Evolutionary conservation across 495 filamentous ascomycete species (phyloP).

Genomic region (Apiosordaria backusii): DNA sequence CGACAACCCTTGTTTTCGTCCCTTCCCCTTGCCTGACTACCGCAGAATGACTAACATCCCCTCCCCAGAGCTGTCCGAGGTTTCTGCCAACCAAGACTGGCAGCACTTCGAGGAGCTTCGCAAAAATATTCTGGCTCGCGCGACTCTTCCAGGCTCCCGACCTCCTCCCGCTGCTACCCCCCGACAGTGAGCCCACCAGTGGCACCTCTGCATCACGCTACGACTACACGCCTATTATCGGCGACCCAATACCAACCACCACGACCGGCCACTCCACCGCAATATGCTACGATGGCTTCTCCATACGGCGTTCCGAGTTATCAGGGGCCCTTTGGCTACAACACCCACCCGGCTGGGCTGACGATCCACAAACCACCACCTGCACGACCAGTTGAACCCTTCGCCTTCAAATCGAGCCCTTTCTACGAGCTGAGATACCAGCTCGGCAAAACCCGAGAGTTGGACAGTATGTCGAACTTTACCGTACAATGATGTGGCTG

Average conservation of each 20-base stretch:
- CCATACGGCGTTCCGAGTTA: neutral
- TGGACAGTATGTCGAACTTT: conserved; percentile 54
- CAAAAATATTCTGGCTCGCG: conserved; percentile 21
- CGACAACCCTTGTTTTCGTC: neutral
- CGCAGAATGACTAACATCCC: neutral
- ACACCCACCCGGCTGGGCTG: neutral
- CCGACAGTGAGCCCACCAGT: neutral
- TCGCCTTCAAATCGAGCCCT: conserved; percentile 69
- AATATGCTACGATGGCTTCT: conserved; percentile 18
- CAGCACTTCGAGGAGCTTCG: conserved; percentile 24
- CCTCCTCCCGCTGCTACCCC: neutral
- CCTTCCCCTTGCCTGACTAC: neutral
- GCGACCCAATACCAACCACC: conserved; percentile 12
- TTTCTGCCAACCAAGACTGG: conserved; percentile 12
- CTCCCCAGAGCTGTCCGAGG: neutral
- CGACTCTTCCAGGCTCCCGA: neutral
- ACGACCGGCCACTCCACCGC: conserved; percentile 1
- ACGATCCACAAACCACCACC: neutral
- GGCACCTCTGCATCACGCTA: too few relatives aligned
- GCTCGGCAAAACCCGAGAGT: conserved; percentile 57
- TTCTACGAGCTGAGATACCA: conserved; percentile 64
- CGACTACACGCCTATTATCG: too few relatives aligned
- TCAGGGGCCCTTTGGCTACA: neutral
- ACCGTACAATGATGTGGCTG: neutral
- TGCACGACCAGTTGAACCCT: neutral